These are phyloP conservation scores for Scleroderma bovista DNA, from an alignment of 768 basidiomycete species.

Conservation along the genomic window DNA sequence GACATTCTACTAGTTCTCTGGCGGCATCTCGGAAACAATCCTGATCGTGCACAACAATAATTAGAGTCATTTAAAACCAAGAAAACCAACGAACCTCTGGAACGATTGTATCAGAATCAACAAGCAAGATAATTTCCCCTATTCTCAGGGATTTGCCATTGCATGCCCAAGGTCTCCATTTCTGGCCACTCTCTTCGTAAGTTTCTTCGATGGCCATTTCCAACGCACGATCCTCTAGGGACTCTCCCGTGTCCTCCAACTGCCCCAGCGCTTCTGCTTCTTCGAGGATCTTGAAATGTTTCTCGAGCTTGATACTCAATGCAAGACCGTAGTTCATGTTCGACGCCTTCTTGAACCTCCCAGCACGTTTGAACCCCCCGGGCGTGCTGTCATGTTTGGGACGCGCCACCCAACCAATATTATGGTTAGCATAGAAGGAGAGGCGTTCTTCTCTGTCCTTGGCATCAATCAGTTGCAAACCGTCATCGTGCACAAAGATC, in stretches of 20 bases:
- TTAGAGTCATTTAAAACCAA: background rate
- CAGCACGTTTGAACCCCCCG: slow-evolving; percentile 74
- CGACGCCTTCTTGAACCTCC: slow-evolving; percentile 71
- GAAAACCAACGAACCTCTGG: slow-evolving; percentile 47
- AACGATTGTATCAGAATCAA: slow-evolving; percentile 67
- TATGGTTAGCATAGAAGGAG: slow-evolving; percentile 68
- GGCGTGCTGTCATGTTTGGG: slow-evolving; percentile 57
- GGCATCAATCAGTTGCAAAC: slow-evolving; percentile 44
- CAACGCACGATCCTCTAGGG: slow-evolving; percentile 64
- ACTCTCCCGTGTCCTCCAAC: slow-evolving; percentile 31
- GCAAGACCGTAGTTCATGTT: slow-evolving; percentile 86
- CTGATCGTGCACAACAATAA: slow-evolving; percentile 22
- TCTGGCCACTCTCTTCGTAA: slow-evolving; percentile 49
- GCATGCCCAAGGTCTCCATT: slow-evolving; percentile 70
- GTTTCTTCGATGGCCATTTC: slow-evolving; percentile 71
- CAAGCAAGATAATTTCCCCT: slow-evolving; percentile 75
- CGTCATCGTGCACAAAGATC: slow-evolving; percentile 83
- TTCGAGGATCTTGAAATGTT: slow-evolving; percentile 38
- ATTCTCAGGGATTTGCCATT: slow-evolving; percentile 73
- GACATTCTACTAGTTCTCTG: slow-evolving; percentile 71
- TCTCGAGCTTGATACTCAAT: slow-evolving; percentile 49
- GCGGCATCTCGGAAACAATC: slow-evolving; percentile 87
- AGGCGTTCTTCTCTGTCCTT: slow-evolving; percentile 60
- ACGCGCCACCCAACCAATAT: slow-evolving; percentile 81
- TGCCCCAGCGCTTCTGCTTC: slow-evolving; percentile 21